Base-by-base conservation (phyloP, 1,284 basidiomycete species). In the Ustilago vetiveriae region DNA sequence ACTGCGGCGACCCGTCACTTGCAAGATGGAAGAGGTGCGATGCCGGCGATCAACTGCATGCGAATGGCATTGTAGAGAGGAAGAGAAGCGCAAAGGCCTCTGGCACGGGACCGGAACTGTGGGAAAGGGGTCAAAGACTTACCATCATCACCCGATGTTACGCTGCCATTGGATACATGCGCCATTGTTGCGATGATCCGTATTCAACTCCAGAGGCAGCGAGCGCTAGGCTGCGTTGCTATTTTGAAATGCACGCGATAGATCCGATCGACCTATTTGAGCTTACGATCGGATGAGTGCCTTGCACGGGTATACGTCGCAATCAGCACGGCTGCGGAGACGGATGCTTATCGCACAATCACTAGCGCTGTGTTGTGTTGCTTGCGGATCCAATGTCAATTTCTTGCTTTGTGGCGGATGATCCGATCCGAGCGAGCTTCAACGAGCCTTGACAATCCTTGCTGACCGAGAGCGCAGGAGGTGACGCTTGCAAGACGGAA, bases 131-230 rank as follows among this genome's bases (percentile, higher is more conserved):
- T 19, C 11, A 13, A 21, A 23, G 26, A 59, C 57, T 53, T 53
- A 60, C 57, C 58, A n/a, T 62, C 41, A 32, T 62, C 58, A 24
- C 35, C 51, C 23, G 50, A 48, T 36, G 51, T 37, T 40, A 40
- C 30, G 46, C 46, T 62, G 51, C 45, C 58, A 19, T 62, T 49
- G 14, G 50, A 47, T 21, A 37, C 21, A 41, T 54, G 58, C 42
- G 46, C 30, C 35, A 49, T 49, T 24, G 36, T 24, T 48, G 46
- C 21, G 23, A 17, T n/a, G 29, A 30, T 30, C 29, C 14, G 14
- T 8, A 10, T 30, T 8, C 14, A 14, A 14, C 29, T 30, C 10
- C 29, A 14, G 29, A 30, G n/a, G 9, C 29, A 30, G 29, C 29
- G 10, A 14, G 14, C 29, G 14, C 10, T 8, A 30, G 29, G 29